These are phyloP conservation scores for Triticum monococcum DNA, from an alignment of 176 grass and related monocot species.

Conservation along the genomic window DNA sequence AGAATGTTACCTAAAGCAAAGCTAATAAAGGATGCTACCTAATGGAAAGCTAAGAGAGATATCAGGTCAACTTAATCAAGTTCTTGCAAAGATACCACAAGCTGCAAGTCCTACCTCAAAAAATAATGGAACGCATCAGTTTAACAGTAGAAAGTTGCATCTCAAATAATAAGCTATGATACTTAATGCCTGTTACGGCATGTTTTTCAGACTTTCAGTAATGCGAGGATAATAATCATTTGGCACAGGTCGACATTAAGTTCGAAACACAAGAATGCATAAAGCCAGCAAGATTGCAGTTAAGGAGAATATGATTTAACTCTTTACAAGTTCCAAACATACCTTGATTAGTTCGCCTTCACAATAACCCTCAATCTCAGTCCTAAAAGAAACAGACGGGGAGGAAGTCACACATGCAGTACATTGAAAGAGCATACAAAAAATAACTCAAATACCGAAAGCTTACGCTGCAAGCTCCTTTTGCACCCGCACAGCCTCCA, in stretches of 20 bases:
- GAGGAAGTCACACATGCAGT: background rate
- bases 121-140: background rate
- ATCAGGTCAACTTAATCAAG: background rate
- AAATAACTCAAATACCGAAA: constrained; percentile 34
- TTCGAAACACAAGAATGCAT: constrained; percentile 4
- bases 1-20: constrained; percentile 9
- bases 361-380: constrained; percentile 97
- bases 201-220: constrained; percentile 12
- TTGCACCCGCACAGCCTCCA: constrained; percentile 93
- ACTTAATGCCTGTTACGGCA: background rate
- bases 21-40: background rate
- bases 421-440: constrained; percentile 27
- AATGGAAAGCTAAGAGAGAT: constrained; percentile 12
- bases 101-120: background rate
- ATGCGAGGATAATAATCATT: background rate
- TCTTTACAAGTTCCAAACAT: constrained; percentile 25
- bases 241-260: background rate
- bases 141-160: background rate
- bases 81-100: constrained; percentile 2
- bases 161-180: background rate
- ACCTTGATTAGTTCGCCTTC: constrained; percentile 99
- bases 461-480: constrained; percentile 98
- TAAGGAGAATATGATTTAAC: background rate
- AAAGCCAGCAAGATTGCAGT: constrained; percentile 19
- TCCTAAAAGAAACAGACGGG: constrained; percentile 41